Conservation (phyloP, 140 eudicot species). For the Flaveria floridana region DNA sequence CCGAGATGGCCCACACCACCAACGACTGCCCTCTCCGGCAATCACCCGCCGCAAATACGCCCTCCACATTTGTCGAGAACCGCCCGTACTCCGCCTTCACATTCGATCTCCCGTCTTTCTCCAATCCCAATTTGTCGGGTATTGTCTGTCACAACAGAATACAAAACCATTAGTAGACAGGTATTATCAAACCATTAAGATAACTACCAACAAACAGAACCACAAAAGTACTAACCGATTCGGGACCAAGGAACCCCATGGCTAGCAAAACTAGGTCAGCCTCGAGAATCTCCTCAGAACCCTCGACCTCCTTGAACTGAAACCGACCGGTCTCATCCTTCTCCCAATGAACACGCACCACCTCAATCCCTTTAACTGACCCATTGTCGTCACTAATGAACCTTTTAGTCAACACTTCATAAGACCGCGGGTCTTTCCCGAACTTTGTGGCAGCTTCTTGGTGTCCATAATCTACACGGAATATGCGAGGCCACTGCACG, state of each 20-base stretch:
- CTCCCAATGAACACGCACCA: constrained; percentile 85
- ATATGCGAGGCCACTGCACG: constrained; percentile 92
- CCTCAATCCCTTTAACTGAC: constrained; percentile 71
- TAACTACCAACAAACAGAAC: background rate
- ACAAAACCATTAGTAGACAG: background rate
- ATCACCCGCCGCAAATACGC: constrained; percentile 97
- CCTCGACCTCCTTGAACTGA: constrained; percentile 92
- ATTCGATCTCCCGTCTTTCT: constrained; percentile 77
- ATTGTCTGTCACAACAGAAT: constrained; percentile 47
- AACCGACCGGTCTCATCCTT: constrained; percentile 91
- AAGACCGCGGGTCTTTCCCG: constrained; percentile 92
- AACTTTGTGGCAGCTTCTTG: constrained; percentile 93
- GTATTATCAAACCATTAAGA: background rate
- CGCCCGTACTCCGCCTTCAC: constrained; percentile 94
- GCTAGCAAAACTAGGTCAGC: constrained; percentile 89
- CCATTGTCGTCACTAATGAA: constrained; percentile 91
- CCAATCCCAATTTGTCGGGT: constrained; percentile 83
- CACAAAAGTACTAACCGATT: constrained; percentile 58
- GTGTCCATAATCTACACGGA: constrained; percentile 98
- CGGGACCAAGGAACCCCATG: constrained; percentile 99
- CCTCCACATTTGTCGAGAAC: constrained; percentile 71
- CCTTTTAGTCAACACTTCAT: constrained; percentile 88
- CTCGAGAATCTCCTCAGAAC: constrained; percentile 76
- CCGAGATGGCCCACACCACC: constrained; percentile 98
- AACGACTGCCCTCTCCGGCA: constrained; percentile 95